Conservation (phyloP, 441 rosid species). For the Biscutella laevigata region DNA sequence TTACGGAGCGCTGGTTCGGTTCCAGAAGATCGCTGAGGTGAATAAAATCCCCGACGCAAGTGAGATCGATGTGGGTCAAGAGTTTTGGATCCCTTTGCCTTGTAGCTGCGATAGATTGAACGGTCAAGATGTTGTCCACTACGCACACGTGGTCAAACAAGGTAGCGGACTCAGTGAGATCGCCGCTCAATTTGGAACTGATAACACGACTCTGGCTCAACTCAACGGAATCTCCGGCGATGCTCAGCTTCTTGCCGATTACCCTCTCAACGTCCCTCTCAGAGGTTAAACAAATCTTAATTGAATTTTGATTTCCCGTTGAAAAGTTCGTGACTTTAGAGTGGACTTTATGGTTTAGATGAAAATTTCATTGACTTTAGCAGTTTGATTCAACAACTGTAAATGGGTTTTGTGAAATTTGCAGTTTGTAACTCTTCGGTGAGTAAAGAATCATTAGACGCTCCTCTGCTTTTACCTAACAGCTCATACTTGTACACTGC, state of each 20-base stretch:
- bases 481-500: conserved; percentile 57
- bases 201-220: conserved; percentile 24
- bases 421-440: conserved; percentile 72
- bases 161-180: conserved; percentile 50
- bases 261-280: conserved; percentile 66
- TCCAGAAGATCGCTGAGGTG: conserved; percentile 26
- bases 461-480: conserved; percentile 40
- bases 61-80: conserved; percentile 32
- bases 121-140: conserved; percentile 53
- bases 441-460: conserved; percentile 41
- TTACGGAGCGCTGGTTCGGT: conserved; percentile 31
- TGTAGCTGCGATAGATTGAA: conserved; percentile 68
- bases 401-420: neutral
- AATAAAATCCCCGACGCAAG: conserved; percentile 27
- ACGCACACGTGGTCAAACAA: conserved; percentile 44
- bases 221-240: conserved; percentile 40
- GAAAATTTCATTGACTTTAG: too few species aligned
- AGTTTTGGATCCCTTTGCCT: conserved; percentile 62
- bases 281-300: conserved; percentile 36
- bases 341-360: too few species aligned
- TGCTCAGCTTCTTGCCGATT: conserved; percentile 35
- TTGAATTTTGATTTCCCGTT: too few species aligned
- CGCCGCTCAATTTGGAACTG: conserved; percentile 40
- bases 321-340: neutral
- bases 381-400: too few species aligned